Evolutionary conservation across 1,139 yeast genomes (phyloP).

Genomic region (Diutina scorzettiae): DNA sequence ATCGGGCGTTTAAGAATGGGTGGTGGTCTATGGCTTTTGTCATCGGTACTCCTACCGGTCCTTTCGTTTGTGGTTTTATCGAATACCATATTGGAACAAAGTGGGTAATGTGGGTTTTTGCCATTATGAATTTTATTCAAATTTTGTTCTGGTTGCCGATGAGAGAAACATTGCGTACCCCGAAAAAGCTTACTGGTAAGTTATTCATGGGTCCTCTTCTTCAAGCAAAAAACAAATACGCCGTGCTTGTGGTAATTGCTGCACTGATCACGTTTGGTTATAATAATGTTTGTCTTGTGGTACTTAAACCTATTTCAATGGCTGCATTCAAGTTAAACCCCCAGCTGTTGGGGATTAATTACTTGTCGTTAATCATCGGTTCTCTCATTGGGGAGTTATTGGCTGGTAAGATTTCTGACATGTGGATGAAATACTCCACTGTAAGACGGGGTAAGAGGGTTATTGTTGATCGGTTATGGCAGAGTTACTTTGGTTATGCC

Average conservation of each 20-base stretch:
- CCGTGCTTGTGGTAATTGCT: not conserved
- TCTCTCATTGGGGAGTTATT: not conserved
- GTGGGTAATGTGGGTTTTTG: slow-evolving; percentile 2
- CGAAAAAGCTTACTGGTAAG: not conserved
- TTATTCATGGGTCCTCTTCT: not conserved
- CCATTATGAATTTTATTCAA: slow-evolving; percentile 4
- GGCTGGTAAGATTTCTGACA: not conserved
- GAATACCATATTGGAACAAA: not conserved
- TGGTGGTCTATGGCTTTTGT: slow-evolving; percentile 4
- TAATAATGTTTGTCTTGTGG: slow-evolving; percentile 6
- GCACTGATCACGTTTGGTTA: slow-evolving; percentile 6
- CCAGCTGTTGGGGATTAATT: slow-evolving; percentile 5
- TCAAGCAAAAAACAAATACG: not conserved
- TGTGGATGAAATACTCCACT: slow-evolving; percentile 2
- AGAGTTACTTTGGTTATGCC: not conserved
- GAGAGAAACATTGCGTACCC: not conserved
- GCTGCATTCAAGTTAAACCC: slow-evolving; percentile 4
- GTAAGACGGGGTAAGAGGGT: not conserved
- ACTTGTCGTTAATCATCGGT: slow-evolving; percentile 5
- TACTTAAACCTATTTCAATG: slow-evolving; percentile 1
- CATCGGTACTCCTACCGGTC: slow-evolving; percentile 4
- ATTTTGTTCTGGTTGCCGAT: not conserved
- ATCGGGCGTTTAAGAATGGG: slow-evolving; percentile 1
- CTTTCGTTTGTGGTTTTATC: slow-evolving; percentile 4
- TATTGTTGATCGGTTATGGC: slow-evolving; percentile 2